Base-by-base conservation (phyloP, 352 stramenopile species). In the Phytophthora idaei region DNA sequence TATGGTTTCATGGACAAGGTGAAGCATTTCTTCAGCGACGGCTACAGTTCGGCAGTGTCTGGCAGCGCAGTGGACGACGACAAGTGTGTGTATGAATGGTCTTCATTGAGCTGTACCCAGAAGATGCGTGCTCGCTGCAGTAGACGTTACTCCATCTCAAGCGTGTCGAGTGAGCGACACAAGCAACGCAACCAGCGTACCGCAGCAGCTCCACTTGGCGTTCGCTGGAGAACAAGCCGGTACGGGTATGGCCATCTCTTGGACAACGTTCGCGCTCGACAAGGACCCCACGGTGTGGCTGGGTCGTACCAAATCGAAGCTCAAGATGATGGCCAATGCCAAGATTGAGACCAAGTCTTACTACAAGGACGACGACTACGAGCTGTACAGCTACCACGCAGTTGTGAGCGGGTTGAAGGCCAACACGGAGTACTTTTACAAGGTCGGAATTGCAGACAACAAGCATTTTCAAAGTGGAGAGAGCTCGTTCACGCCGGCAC, bases 301-400 rank as follows among this genome's bases (percentile, higher is more conserved):
- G 21, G 74, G 70, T 11, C 34, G 14, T 0, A 68, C 10, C 5
- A 41, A 70, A 10, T 15, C 42, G 1, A 55, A 68, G 11, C 45
- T 34, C 11, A 12, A 27, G 57, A 57, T 31, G 9, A 56, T 74
- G 11, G 69, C 66, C 15, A 29, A 37, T 5, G 63, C 58, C 7
- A 57, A 61, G 11, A 69, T 85, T 12, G 49, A 69, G 37, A 69
- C 64, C 7, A 66, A 72, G 21, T 54, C 64, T 25, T 85, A 88
- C 64, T 74, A 67, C 57, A 74, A 84, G 47, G 61, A 82, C 42
- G 53, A 81, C 14, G 50, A 76, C 36, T 90, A 90, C 59, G 61
- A 67, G 32, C 50, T 90, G 31, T 69, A 66, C 63, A 76, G 39
- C 5, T 72, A 76, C 57, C 68, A 76, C 42, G 68, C 61, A 6